These are phyloP conservation scores for Xylaria sp. DNA, from an alignment of 2,329 filamentous ascomycete species.

Conservation along the genomic window DNA sequence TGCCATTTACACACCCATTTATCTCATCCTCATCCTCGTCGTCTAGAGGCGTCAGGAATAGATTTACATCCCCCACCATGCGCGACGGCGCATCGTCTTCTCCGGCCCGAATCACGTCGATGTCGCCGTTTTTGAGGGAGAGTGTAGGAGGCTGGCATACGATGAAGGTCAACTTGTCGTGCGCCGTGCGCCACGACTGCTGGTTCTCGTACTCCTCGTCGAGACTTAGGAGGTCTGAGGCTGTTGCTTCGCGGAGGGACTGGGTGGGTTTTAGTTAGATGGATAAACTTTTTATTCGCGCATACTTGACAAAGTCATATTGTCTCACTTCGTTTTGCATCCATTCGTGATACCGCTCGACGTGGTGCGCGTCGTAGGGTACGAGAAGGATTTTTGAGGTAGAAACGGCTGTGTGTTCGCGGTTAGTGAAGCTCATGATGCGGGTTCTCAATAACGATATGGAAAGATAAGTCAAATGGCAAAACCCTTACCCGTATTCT, in stretches of 20 bases:
- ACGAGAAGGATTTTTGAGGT: conserved; percentile 77
- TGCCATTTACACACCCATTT: conserved; percentile 39
- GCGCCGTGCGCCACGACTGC: conserved; percentile 80
- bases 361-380: conserved; percentile 84
- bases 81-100: conserved; percentile 62
- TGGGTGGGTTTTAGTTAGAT: conserved; percentile 47
- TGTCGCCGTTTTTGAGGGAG: neutral
- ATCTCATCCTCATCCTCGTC: conserved; percentile 51
- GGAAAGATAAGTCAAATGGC: neutral
- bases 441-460: neutral
- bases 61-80: conserved; percentile 81
- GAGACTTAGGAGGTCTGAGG: conserved; percentile 84
- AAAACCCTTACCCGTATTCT: conserved; percentile 52
- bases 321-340: conserved; percentile 79
- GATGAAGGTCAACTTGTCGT: conserved; percentile 94
- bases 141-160: conserved; percentile 60
- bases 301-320: neutral
- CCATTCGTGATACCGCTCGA: conserved; percentile 86
- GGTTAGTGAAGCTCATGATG: neutral
- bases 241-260: conserved; percentile 84
- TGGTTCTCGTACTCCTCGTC: conserved; percentile 92
- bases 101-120: conserved; percentile 48
- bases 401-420: conserved; percentile 65
- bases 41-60: conserved; percentile 76
- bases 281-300: neutral